These are phyloP conservation scores for Saccharomycodes ludwigii DNA, from an alignment of 805 yeast species.

Conservation along the genomic window DNA sequence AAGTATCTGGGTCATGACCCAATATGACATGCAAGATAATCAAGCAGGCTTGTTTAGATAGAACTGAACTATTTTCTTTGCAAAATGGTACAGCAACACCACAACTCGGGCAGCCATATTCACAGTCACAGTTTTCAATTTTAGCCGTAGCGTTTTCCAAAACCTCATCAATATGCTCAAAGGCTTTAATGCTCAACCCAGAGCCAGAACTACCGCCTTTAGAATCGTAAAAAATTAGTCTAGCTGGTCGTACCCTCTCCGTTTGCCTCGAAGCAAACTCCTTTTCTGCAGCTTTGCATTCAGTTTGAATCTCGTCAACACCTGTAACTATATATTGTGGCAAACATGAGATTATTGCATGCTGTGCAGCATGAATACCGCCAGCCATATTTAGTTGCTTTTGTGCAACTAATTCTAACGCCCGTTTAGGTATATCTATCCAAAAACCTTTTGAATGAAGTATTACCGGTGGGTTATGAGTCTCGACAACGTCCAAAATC, in stretches of 20 bases:
- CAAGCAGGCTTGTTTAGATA: constrained; percentile 78
- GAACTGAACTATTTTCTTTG: constrained; percentile 66
- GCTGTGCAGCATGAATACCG: constrained; percentile 95
- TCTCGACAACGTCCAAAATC: constrained; percentile 89
- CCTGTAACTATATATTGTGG: constrained; percentile 67
- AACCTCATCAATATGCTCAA: constrained; percentile 61
- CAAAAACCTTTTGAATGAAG: constrained; percentile 73
- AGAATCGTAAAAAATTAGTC: constrained; percentile 74
- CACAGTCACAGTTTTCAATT: constrained; percentile 54
- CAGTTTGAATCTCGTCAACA: constrained; percentile 72
- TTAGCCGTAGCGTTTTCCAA: constrained; percentile 46
- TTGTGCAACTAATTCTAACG: constrained; percentile 41
- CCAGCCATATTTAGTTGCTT: constrained; percentile 68
- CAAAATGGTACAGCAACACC: constrained; percentile 67
- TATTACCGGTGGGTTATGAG: constrained; percentile 71
- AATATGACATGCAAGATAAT: constrained; percentile 52
- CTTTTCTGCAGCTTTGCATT: constrained; percentile 95
- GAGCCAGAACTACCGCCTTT: constrained; percentile 72
- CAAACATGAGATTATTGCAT: constrained; percentile 67
- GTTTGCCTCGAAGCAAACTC: constrained; percentile 77
- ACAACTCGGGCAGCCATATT: constrained; percentile 66
- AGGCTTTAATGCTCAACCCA: constrained; percentile 71
- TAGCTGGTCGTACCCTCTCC: constrained; percentile 67
- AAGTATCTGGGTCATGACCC: constrained; percentile 32
- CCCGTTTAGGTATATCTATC: constrained; percentile 71